Percentiles rank a stretch among this genome's conserved stretches.
Conservation (phyloP, 208 protist species). For the Acanthamoeba triangularis region DNA sequence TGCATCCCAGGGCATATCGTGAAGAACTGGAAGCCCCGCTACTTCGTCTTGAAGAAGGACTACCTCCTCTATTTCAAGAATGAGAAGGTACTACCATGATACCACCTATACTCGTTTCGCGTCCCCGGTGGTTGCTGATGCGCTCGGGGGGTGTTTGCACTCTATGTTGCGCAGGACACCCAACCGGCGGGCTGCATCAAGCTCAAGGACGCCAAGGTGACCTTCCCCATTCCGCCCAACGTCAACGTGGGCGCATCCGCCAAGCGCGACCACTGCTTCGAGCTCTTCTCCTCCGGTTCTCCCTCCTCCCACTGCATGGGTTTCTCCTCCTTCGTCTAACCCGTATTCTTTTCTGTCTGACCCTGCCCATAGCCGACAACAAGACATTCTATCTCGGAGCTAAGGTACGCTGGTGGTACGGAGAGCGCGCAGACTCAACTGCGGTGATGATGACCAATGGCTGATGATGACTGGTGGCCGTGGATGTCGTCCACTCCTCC, state of each 20-base stretch:
- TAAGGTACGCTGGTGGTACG: not conserved
- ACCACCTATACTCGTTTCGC: not conserved
- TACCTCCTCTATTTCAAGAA: constrained; percentile 87
- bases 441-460: too few relatives aligned
- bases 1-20: constrained; percentile 87
- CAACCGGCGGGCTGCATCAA: constrained; percentile 66
- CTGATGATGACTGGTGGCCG: not conserved
- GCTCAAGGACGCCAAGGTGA: constrained; percentile 55
- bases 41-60: constrained; percentile 85
- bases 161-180: not conserved
- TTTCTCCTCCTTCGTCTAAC: too few relatives aligned
- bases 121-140: not conserved
- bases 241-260: not conserved
- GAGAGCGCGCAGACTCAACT: not conserved
- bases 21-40: constrained; percentile 87
- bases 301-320: not conserved
- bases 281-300: constrained; percentile 46
- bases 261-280: constrained; percentile 60
- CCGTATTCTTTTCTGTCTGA: not conserved
- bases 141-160: not conserved
- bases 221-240: constrained; percentile 19
- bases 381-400: constrained; percentile 52
- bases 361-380: constrained; percentile 14
- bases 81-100: constrained; percentile 34
- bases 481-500: not conserved